Evolutionary conservation across 345 rosid genomes (phyloP).

Genomic region (Nasturtium officinale): DNA sequence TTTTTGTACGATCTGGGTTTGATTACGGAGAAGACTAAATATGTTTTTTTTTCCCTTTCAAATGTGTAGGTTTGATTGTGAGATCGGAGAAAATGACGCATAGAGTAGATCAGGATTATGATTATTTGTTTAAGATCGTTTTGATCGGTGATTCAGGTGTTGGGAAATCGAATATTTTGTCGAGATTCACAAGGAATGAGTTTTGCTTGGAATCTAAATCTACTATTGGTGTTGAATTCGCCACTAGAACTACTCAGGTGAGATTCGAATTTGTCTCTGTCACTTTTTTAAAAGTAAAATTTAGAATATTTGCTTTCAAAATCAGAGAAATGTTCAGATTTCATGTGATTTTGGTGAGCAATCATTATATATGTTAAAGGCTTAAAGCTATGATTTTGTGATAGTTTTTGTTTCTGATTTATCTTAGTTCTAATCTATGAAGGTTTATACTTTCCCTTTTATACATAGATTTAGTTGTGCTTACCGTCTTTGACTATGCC

Average conservation of each 20-base stretch:
- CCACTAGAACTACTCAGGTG: slow-evolving; percentile 71
- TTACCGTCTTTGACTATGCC: background rate
- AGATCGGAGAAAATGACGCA: slow-evolving; percentile 53
- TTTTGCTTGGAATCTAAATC: slow-evolving; percentile 76
- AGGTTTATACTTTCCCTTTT: background rate
- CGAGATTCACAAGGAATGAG: slow-evolving; percentile 72
- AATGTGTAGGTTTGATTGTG: slow-evolving; percentile 38
- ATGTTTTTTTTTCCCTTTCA: background rate
- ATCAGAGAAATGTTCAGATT: background rate
- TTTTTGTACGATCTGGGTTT: slow-evolving; percentile 25
- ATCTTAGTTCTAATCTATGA: background rate
- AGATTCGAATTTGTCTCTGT: background rate
- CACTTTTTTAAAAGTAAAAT: background rate
- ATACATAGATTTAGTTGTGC: background rate
- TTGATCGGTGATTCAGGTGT: slow-evolving; percentile 80
- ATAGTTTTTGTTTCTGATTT: background rate
- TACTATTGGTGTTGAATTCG: slow-evolving; percentile 75
- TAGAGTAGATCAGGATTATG: slow-evolving; percentile 69
- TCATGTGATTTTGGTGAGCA: slow-evolving; percentile 11
- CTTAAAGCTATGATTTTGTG: slow-evolving; percentile 26
- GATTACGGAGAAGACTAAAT: background rate
- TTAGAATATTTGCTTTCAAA: background rate
- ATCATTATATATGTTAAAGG: background rate
- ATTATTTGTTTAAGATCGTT: slow-evolving; percentile 76
- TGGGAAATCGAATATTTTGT: slow-evolving; percentile 75